phyloP scores from a whole-genome alignment of 805 yeast species.

The Pichia eremophila region DNA sequence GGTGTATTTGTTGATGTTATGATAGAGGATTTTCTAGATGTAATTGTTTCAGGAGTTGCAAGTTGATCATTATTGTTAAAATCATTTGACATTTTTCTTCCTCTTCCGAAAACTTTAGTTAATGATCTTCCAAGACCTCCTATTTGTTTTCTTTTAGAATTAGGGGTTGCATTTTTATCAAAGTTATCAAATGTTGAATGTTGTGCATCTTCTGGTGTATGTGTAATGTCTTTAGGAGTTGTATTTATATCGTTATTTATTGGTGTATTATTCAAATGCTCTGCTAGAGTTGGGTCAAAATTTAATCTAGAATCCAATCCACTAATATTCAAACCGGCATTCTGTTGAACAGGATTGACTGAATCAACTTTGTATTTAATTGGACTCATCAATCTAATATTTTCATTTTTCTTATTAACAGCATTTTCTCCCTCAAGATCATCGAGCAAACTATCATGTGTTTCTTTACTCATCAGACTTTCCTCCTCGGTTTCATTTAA shows the following conservation, averaged over 20 bases:
- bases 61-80: not conserved
- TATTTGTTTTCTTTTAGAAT: conserved; percentile 8
- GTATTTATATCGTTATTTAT: not conserved
- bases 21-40: not conserved
- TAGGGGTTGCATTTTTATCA: conserved; percentile 1
- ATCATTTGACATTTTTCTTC: conserved; percentile 21
- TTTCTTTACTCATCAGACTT: conserved; percentile 8
- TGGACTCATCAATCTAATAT: conserved; percentile 3
- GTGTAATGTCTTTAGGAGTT: not conserved
- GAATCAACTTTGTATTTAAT: not conserved
- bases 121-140: conserved; percentile 16
- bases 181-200: not conserved
- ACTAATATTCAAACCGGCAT: conserved; percentile 17
- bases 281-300: not conserved
- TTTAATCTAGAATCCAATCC: conserved; percentile 10
- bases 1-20: conserved; percentile 2
- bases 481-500: conserved; percentile 15
- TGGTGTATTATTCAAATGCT: not conserved
- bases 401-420: not conserved
- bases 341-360: not conserved
- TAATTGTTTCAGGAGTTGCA: conserved; percentile 5
- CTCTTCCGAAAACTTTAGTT: conserved; percentile 21
- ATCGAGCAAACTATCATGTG: not conserved
- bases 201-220: conserved; percentile 4
- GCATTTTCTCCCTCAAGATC: not conserved